Conservation (phyloP, 1,139 yeast genomes). For the Suhomyces wounanorum region DNA sequence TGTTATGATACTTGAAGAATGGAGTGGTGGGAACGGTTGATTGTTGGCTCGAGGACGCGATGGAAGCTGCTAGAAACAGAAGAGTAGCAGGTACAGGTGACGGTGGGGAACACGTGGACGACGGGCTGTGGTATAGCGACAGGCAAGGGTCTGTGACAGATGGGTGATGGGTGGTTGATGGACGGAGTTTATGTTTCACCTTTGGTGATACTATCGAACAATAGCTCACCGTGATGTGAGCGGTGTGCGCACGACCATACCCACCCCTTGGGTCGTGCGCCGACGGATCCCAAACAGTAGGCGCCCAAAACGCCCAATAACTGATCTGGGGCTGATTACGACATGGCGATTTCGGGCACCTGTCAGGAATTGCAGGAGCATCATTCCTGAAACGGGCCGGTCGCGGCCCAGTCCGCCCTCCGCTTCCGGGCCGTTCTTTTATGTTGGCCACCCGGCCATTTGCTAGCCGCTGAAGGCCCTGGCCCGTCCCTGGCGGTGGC, state of each 20-base stretch:
- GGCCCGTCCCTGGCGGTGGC: too few species aligned
- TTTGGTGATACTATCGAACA: conserved; percentile 1
- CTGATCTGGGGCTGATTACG: not conserved
- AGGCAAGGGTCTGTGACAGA: not conserved
- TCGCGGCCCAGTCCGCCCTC: too few species aligned
- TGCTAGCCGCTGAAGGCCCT: too few species aligned
- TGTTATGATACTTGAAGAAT: not conserved
- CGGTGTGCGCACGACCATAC: conserved; percentile 2
- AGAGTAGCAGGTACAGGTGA: not conserved
- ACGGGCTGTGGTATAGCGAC: not conserved
- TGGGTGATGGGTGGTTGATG: not conserved
- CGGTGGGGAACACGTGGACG: not conserved
- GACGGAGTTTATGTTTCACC: conserved; percentile 1
- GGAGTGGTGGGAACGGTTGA: not conserved
- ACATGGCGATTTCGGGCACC: not conserved
- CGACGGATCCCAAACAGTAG: not conserved
- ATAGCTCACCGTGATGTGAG: not conserved
- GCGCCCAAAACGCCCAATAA: not conserved
- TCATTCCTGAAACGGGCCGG: too few species aligned
- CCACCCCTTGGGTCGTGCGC: not conserved
- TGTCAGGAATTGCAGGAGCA: not conserved
- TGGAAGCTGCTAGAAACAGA: not conserved
- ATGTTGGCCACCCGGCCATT: too few species aligned
- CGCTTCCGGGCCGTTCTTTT: too few species aligned
- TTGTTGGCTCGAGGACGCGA: not conserved